Conservation (phyloP, 2,329 filamentous ascomycete genomes). For the Nemania bipapillata region DNA sequence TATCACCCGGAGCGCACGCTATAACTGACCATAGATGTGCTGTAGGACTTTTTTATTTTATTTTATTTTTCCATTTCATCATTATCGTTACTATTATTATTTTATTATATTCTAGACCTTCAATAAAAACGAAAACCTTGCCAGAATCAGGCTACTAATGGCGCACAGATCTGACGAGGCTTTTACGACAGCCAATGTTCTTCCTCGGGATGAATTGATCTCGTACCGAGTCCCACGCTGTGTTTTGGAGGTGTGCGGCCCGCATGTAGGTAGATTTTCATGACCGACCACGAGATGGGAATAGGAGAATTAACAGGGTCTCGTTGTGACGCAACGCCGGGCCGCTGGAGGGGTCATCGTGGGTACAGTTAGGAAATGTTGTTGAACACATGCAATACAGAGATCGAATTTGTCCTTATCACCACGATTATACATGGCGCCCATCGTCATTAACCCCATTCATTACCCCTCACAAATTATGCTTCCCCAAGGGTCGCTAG, state of each 20-base stretch:
- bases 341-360: conserved; percentile 37
- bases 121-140: not conserved
- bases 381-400: conserved; percentile 42
- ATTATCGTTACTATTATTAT: not conserved
- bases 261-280: conserved; percentile 33
- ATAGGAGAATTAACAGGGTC: conserved; percentile 13
- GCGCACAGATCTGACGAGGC: conserved; percentile 25
- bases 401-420: conserved; percentile 41
- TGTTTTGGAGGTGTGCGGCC: conserved; percentile 33
- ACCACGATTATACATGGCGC: conserved; percentile 24
- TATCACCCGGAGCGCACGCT: conserved; percentile 21
- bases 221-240: conserved; percentile 38
- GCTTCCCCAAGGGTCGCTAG: conserved; percentile 14
- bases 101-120: not conserved
- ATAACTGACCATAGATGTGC: not conserved
- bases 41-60: not conserved
- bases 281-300: conserved; percentile 28
- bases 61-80: too few species aligned
- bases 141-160: conserved; percentile 22
- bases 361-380: conserved; percentile 33
- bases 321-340: conserved; percentile 40
- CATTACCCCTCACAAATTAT: conserved; percentile 42
- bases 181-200: conserved; percentile 15
- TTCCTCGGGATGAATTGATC: conserved; percentile 22
- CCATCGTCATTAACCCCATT: conserved; percentile 34